These are phyloP conservation scores for Pythium brachiatum DNA, from an alignment of 352 stramenopile species.

Conservation along the genomic window DNA sequence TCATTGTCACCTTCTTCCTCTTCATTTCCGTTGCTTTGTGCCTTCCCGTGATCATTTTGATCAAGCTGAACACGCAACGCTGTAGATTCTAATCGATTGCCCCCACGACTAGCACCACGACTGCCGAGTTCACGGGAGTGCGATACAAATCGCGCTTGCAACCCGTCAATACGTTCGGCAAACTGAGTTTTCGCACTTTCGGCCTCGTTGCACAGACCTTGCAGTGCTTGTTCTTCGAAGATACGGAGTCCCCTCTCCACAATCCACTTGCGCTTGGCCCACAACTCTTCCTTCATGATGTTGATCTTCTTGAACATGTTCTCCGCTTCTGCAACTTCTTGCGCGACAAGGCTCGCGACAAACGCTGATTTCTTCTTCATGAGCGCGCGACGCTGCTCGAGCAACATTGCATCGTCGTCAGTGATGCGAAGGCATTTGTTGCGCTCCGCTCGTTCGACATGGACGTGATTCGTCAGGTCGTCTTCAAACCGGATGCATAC, in stretches of 20 bases:
- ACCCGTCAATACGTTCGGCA: constrained; percentile 1
- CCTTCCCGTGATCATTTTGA: not conserved
- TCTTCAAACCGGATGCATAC: constrained; percentile 13
- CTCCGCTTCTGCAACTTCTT: constrained; percentile 32
- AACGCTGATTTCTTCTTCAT: constrained; percentile 37
- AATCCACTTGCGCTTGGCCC: constrained; percentile 35
- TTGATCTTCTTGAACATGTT: constrained; percentile 42
- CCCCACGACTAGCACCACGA: constrained; percentile 15
- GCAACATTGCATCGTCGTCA: constrained; percentile 18
- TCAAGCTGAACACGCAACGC: constrained; percentile 1
- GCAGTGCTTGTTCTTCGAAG: constrained; percentile 34
- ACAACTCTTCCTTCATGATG: constrained; percentile 48
- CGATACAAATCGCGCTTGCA: constrained; percentile 11
- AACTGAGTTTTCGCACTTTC: constrained; percentile 1
- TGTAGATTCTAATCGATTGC: not conserved
- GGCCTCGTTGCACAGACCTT: constrained; percentile 14
- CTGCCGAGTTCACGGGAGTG: constrained; percentile 19
- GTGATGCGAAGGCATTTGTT: constrained; percentile 21
- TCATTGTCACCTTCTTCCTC: constrained; percentile 9
- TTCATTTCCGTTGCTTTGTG: not conserved
- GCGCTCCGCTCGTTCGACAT: constrained; percentile 27
- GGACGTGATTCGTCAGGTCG: constrained; percentile 30
- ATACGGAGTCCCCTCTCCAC: constrained; percentile 22
- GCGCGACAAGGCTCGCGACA: constrained; percentile 12
- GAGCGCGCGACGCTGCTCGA: constrained; percentile 30